phyloP scores from a whole-genome alignment of 2,329 filamentous ascomycete genomes.

The Phaeosphaeria sp. region DNA sequence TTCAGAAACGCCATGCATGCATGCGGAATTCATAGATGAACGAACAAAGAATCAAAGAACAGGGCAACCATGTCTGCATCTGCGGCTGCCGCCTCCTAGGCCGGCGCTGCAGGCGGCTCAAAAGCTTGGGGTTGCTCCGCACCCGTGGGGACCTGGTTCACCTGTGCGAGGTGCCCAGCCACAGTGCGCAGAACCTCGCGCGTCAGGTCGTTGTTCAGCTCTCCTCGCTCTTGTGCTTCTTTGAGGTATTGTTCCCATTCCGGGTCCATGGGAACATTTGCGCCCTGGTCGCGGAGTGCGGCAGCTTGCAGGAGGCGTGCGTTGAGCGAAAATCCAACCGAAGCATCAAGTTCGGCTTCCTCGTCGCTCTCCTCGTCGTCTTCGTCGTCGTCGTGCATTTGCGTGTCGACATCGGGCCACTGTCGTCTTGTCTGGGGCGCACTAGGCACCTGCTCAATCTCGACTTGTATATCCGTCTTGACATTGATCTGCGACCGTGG shows the following conservation, averaged over 20 bases:
- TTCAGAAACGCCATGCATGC: background rate
- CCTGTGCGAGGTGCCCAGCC: constrained; percentile 36
- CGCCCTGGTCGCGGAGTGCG: constrained; percentile 66
- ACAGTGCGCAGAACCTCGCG: constrained; percentile 38
- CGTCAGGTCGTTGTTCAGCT: constrained; percentile 44
- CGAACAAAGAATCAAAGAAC: constrained; percentile 4
- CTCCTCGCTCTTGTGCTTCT: constrained; percentile 69
- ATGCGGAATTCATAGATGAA: constrained; percentile 1
- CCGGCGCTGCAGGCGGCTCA: constrained; percentile 15
- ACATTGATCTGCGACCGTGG: constrained; percentile 45
- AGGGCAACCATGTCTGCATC: background rate
- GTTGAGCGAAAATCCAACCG: constrained; percentile 66
- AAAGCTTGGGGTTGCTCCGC: constrained; percentile 8
- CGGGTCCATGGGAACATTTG: constrained; percentile 68
- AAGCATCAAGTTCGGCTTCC: constrained; percentile 47
- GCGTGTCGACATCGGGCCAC: constrained; percentile 31
- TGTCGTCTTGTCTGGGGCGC: constrained; percentile 31
- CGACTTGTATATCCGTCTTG: constrained; percentile 52
- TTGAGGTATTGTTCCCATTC: constrained; percentile 80
- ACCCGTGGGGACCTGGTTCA: constrained; percentile 20
- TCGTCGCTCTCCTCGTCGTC: constrained; percentile 48
- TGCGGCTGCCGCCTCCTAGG: constrained; percentile 5
- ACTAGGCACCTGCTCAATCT: constrained; percentile 41
- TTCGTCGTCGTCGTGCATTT: constrained; percentile 55
- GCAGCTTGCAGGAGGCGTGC: constrained; percentile 69